Conservation (phyloP, 805 yeast genomes). For the Cyberlindnera americana region DNA sequence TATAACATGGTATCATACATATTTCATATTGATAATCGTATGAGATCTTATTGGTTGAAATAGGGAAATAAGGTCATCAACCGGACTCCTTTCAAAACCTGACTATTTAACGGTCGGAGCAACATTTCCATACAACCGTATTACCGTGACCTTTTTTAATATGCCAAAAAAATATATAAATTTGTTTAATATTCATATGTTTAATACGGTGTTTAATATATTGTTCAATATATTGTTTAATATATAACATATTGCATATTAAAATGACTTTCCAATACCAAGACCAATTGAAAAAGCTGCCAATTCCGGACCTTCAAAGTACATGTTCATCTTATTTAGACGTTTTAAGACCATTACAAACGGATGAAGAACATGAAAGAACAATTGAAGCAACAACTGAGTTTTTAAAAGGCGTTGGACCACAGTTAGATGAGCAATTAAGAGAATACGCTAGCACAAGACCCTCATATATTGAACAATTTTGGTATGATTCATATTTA, state of each 20-base stretch:
- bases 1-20: too few species aligned
- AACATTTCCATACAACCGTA: slow-evolving; percentile 5
- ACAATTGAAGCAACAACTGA: slow-evolving; percentile 56
- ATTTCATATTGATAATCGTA: too few species aligned
- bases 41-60: too few species aligned
- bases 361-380: slow-evolving; percentile 60
- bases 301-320: slow-evolving; percentile 71
- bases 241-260: too few species aligned
- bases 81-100: background rate
- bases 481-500: slow-evolving; percentile 89
- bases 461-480: slow-evolving; percentile 85
- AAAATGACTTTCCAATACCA: slow-evolving; percentile 57
- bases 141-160: too few species aligned
- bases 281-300: slow-evolving; percentile 57
- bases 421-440: slow-evolving; percentile 59
- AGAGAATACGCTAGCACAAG: slow-evolving; percentile 57
- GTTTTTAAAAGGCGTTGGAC: slow-evolving; percentile 54
- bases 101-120: too few species aligned
- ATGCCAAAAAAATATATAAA: background rate
- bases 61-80: too few species aligned
- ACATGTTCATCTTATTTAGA: slow-evolving; percentile 66
- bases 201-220: too few species aligned
- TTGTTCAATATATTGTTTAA: too few species aligned
- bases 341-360: slow-evolving; percentile 76
- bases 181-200: too few species aligned